Base-by-base conservation (phyloP, 768 basidiomycete species). In the Boletales sp. region DNA sequence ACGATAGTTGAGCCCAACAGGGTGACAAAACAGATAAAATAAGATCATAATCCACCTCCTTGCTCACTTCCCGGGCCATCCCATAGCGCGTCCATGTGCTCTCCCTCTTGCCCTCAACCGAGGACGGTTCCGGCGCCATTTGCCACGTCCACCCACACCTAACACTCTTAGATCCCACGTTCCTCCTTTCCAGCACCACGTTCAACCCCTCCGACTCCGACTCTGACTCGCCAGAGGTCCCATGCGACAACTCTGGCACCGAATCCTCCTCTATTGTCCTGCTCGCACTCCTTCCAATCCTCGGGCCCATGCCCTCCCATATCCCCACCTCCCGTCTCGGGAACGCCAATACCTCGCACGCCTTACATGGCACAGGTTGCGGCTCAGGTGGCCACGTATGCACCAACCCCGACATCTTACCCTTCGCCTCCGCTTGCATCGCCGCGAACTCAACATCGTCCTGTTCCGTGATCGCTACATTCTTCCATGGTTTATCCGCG, bases 401-500 rank as follows among this genome's bases (percentile, higher is more conserved):
- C 28, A 61, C 65, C 4, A 46, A 15, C 2, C 57, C 54, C 34
- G 53, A 7, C 10, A 34, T 0, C 35, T 25, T 42, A 4, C 25
- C 15, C 48, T 40, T 50, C 17, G 10, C 37, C 41, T 41, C 21
- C 0, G 15, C n/a, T 31, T 13, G 13, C 31, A 49, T 45, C 2
- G 44, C 56, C 17, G 33, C 51, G 14, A 59, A 59, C 36, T 61
- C 58, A 0, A 51, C 59, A 11, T 63, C 66, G 28, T 65, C 66
- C 6, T 55, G 55, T 19, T 67, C 68, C 1, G 53, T 65, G 21
- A 69, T 56, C 11, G 61, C 54, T 8, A 65, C 53, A 11, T 59
- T 61, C 58, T 67, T 66, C 66, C 67, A 67, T 5, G 52, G 53
- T 44, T 69, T 69, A 34, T 41, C 40, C 17, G 5, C 18, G 9